A percentile compares a stretch with the other conserved stretches of the same genome.
Evolutionary conservation across 129 eudicot species (phyloP).

Genomic region (Tagetes patula): DNA sequence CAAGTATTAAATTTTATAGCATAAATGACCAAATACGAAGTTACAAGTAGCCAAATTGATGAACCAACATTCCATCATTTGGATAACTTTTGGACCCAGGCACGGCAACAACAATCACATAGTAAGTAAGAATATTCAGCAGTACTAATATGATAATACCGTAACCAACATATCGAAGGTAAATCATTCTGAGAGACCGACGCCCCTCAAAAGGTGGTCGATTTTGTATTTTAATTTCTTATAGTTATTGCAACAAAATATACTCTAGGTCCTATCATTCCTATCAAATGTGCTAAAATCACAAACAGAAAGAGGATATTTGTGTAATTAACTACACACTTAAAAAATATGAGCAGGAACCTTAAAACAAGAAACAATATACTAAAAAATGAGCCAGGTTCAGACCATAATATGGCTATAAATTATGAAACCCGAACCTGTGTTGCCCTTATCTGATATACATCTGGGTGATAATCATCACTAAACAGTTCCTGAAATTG

Average conservation of each 20-base stretch:
- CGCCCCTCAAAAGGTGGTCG: not conserved
- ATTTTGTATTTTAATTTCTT: not conserved
- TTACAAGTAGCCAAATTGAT: constrained; percentile 8
- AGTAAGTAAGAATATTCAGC: not conserved
- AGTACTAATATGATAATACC: not conserved
- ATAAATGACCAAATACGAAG: constrained; percentile 14
- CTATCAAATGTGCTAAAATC: not conserved
- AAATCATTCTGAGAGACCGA: not conserved
- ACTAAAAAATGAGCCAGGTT: not conserved
- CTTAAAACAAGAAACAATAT: constrained; percentile 7
- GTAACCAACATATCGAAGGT: not conserved
- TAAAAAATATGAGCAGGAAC: constrained; percentile 5
- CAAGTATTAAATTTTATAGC: not conserved
- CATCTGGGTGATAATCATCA: constrained; percentile 81
- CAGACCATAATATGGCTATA: not conserved
- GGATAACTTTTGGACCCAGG: not conserved
- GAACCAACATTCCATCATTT: not conserved
- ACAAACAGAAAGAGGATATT: constrained; percentile 7
- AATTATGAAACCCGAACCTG: constrained; percentile 52
- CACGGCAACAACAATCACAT: not conserved
- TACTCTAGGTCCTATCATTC: not conserved
- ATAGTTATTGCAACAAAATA: not conserved
- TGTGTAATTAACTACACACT: not conserved
- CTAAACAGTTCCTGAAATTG: constrained; percentile 56
- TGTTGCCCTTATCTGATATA: constrained; percentile 75